Evolutionary conservation across 2,329 filamentous ascomycete genomes (phyloP).

Genomic region (Colletotrichum tabaci): DNA sequence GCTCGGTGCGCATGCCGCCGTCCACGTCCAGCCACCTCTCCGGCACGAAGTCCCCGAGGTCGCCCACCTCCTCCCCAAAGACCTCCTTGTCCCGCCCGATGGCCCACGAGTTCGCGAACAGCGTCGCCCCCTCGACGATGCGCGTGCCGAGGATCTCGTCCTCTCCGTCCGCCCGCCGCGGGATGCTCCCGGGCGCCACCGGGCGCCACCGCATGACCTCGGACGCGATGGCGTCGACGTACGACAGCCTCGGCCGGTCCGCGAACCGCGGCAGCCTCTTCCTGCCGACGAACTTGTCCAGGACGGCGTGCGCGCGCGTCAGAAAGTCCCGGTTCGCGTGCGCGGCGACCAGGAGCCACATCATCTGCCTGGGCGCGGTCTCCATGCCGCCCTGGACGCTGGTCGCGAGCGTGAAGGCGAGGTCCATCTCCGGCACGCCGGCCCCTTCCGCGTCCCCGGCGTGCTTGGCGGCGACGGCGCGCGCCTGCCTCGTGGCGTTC

Average conservation of each 20-base stretch:
- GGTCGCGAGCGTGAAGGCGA: slow-evolving; percentile 52
- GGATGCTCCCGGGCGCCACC: slow-evolving; percentile 53
- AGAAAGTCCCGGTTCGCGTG: slow-evolving; percentile 44
- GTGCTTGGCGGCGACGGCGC: slow-evolving; percentile 49
- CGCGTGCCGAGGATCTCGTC: slow-evolving; percentile 55
- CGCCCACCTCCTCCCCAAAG: slow-evolving; percentile 53
- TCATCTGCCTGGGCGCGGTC: slow-evolving; percentile 48
- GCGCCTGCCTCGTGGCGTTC: slow-evolving; percentile 51
- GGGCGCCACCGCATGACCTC: slow-evolving; percentile 64
- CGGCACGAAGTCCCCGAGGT: slow-evolving; percentile 50
- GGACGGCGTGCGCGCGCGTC: slow-evolving; percentile 53
- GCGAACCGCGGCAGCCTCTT: slow-evolving; percentile 56
- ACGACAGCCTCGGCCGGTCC: slow-evolving; percentile 57
- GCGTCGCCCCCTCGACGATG: slow-evolving; percentile 59
- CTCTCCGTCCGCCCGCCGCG: slow-evolving; percentile 55
- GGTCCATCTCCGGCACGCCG: slow-evolving; percentile 47
- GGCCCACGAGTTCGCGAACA: slow-evolving; percentile 60
- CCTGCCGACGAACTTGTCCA: slow-evolving; percentile 59
- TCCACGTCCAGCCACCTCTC: slow-evolving; percentile 49
- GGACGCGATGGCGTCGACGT: slow-evolving; percentile 59
- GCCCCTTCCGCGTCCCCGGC: slow-evolving; percentile 32
- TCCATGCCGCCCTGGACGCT: slow-evolving; percentile 52
- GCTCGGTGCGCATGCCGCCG: slow-evolving; percentile 45
- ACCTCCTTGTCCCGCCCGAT: slow-evolving; percentile 54
- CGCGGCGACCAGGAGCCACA: slow-evolving; percentile 54